Percentiles rank a stretch among this genome's conserved stretches.
Evolutionary conservation across 1,284 basidiomycete genomes (phyloP).

Genomic region (Polyporus tsugae): DNA sequence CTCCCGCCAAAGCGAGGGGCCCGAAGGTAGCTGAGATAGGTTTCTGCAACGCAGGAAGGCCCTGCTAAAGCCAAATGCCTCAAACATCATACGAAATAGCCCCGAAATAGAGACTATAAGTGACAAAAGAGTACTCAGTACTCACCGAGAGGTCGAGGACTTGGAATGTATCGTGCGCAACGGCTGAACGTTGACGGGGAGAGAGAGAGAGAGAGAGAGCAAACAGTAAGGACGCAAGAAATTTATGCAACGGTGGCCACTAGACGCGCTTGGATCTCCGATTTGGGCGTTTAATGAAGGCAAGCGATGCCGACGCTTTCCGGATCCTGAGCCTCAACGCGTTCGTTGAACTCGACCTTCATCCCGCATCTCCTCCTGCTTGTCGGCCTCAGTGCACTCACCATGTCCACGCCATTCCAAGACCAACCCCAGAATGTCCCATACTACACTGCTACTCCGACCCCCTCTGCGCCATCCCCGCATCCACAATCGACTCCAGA

Average conservation of each 20-base stretch:
- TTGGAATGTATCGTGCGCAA: constrained; percentile 4
- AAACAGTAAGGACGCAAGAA: constrained; percentile 6
- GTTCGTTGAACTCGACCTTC: constrained; percentile 7
- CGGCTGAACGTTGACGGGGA: not conserved
- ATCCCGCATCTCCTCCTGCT: constrained; percentile 9
- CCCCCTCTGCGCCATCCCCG: constrained; percentile 29
- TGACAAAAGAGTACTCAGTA: not conserved
- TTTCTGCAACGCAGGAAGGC: constrained; percentile 61
- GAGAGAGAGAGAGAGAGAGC: constrained; percentile 1
- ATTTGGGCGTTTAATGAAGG: constrained; percentile 17
- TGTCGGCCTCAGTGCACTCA: not conserved
- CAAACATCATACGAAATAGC: constrained; percentile 73
- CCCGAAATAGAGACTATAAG: constrained; percentile 8
- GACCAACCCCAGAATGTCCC: constrained; percentile 31
- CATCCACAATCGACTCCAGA: constrained; percentile 37
- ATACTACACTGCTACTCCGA: constrained; percentile 35
- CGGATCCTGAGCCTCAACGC: not conserved
- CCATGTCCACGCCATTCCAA: constrained; percentile 38
- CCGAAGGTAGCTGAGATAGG: constrained; percentile 71
- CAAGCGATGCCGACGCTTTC: not conserved
- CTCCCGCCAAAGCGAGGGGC: constrained; percentile 52
- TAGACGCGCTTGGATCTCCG: constrained; percentile 23
- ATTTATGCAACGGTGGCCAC: constrained; percentile 20
- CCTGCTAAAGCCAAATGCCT: constrained; percentile 93
- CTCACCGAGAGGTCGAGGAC: not conserved